Conservation (phyloP, 202 grass and related monocot species). For the Cymbopogon flexuosus region DNA sequence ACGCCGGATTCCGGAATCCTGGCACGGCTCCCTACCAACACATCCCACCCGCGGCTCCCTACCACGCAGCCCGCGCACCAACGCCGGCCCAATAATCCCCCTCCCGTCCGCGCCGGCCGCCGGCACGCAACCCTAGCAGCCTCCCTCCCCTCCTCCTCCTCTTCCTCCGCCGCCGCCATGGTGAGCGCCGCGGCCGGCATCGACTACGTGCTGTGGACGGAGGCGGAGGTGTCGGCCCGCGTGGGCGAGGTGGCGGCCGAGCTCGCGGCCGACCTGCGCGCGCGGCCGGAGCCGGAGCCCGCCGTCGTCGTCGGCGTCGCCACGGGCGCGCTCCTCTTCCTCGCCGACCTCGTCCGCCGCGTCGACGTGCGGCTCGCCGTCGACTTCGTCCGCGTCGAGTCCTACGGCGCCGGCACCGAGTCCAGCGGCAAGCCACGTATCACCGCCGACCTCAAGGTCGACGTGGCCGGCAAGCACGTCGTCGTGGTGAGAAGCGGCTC, state of each 20-base stretch:
- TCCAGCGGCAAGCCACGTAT: conserved; percentile 59
- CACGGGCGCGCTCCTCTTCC: conserved; percentile 66
- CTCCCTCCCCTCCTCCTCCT: no score
- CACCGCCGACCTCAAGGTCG: conserved; percentile 81
- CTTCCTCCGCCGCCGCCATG: not conserved
- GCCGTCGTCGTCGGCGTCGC: conserved; percentile 71
- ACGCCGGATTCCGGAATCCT: conserved; percentile 26
- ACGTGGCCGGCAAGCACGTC: conserved; percentile 75
- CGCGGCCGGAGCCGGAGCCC: not conserved
- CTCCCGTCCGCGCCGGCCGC: not conserved
- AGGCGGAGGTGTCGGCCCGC: conserved; percentile 50
- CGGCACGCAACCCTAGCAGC: not conserved
- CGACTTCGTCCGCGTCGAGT: conserved; percentile 82
- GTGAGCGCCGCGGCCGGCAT: conserved; percentile 47
- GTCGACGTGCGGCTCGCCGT: conserved; percentile 47
- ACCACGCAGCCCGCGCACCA: no score
- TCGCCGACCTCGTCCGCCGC: conserved; percentile 78
- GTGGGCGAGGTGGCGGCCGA: conserved; percentile 65
- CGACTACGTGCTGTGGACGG: conserved; percentile 69
- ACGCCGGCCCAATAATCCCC: not conserved
- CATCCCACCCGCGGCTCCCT: conserved; percentile 8
- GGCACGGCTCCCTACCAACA: not conserved
- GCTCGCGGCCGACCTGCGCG: conserved; percentile 56
- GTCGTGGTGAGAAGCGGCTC: conserved; percentile 48
- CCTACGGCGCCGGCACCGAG: conserved; percentile 75